Base-by-base conservation (phyloP, 371 early-diverging fungal genomes). In the Dinochytrium kinnereticum region DNA sequence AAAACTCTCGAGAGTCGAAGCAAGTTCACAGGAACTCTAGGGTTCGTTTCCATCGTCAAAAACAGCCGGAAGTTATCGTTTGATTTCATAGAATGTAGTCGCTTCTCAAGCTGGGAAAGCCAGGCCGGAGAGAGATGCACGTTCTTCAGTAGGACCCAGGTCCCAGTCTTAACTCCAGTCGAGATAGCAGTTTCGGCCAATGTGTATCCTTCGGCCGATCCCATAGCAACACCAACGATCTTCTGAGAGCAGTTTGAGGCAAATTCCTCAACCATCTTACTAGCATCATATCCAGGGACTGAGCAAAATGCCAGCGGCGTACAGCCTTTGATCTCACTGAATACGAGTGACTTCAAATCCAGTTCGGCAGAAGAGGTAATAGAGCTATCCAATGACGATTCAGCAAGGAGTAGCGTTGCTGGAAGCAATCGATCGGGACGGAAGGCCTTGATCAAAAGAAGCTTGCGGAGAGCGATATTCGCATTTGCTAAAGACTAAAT, bases 71-170 rank as follows among this genome's bases (percentile, higher is more conserved):
- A 98, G 67, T 84, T 86, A 21, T 81, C 55, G 80, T 94, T 88
- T 2, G 97, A 88, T 71, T 94, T 94, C 85, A 96, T 79, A 64
- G 91, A 87, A 75, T 95, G 94, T 71, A 98, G 84, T 64, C 90
- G 88, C 91, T 98, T 99, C 83, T 98, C 98, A 1, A 99, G 88
- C 80, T 95, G 95, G 40, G 91, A 89, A 1, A 99, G 87, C 99
- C 99, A 99, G 1, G 90, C 78, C 0, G 96, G 90, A 21, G 97
- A 95, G 64, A 98, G 82, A 76, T 99, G 99, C 10, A 97, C 98
- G 82, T 99, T 99, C 87, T 98, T 97, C 69, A 99, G 87, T 80
- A 99, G 86, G 7, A 98, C 98, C 98, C 98, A 99, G 66, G 86
- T 86, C 70, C 98, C 98, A 15, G 86, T 88, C 84, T 93, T 92